Evolutionary conservation across 2,329 filamentous ascomycete species (phyloP).

Genomic region (Colletotrichum lupini): DNA sequence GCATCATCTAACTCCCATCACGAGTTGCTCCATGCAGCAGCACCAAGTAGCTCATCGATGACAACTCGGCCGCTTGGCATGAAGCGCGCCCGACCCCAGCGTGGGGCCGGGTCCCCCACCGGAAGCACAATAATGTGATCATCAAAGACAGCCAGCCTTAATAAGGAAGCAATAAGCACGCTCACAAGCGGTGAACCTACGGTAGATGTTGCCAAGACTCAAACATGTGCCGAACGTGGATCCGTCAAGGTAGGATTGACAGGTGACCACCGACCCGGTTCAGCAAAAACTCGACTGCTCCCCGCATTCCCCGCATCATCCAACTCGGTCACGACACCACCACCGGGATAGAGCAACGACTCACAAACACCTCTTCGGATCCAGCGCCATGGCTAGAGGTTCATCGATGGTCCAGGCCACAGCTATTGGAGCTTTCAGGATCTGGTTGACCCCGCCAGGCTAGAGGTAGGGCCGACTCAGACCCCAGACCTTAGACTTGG

Average conservation of each 20-base stretch:
- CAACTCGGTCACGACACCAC: neutral
- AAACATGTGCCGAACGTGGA: slow-evolving; percentile 23
- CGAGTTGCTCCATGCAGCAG: neutral
- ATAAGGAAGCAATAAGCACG: neutral
- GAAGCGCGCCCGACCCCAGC: neutral
- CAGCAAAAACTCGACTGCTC: neutral
- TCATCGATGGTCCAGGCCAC: neutral
- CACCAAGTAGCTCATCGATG: neutral
- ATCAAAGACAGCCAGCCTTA: neutral
- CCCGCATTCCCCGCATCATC: slow-evolving; percentile 17
- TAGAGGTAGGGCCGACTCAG: slow-evolving; percentile 26
- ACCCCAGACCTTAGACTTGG: neutral
- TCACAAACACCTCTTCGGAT: neutral
- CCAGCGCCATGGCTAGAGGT: neutral
- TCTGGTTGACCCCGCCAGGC: neutral
- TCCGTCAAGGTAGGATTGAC: slow-evolving; percentile 5
- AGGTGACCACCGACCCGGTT: slow-evolving; percentile 32
- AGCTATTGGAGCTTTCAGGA: neutral
- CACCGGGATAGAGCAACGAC: neutral
- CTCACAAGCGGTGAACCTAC: neutral
- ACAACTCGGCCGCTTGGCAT: neutral
- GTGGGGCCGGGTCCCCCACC: slow-evolving; percentile 5
- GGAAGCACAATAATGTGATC: neutral
- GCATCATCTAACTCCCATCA: neutral
- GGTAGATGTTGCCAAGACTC: slow-evolving; percentile 12